Evolutionary conservation across 805 yeast genomes (phyloP).

Genomic region (Nakazawaea wyomingensis): DNA sequence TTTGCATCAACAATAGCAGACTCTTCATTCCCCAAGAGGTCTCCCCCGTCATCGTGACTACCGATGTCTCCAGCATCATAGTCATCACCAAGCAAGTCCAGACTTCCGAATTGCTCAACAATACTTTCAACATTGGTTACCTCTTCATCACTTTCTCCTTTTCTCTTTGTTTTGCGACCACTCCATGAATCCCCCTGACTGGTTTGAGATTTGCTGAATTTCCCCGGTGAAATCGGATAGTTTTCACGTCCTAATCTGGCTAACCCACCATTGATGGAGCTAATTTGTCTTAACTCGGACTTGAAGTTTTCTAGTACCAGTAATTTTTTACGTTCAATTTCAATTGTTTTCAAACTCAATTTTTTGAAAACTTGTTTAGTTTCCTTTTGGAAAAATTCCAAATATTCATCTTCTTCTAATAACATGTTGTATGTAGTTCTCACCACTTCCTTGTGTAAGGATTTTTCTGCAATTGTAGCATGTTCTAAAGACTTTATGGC

Average conservation of each 20-base stretch:
- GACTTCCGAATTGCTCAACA: slow-evolving; percentile 8
- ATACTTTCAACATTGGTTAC: not conserved
- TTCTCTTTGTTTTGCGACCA: slow-evolving; percentile 25
- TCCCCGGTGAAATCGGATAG: slow-evolving; percentile 33
- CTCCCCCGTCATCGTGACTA: slow-evolving; percentile 19
- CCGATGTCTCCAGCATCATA: not conserved
- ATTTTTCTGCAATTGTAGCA: slow-evolving; percentile 72
- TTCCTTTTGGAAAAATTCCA: slow-evolving; percentile 52
- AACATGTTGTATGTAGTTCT: slow-evolving; percentile 84
- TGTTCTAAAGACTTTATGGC: slow-evolving; percentile 75
- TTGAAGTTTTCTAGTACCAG: slow-evolving; percentile 68
- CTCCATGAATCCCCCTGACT: slow-evolving; percentile 34
- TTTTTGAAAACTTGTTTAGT: slow-evolving; percentile 50
- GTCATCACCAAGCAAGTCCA: not conserved
- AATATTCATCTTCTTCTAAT: slow-evolving; percentile 59
- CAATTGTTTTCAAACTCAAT: slow-evolving; percentile 67
- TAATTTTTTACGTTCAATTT: slow-evolving; percentile 78
- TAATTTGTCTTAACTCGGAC: slow-evolving; percentile 26
- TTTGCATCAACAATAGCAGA: slow-evolving; percentile 60
- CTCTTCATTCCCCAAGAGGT: not conserved
- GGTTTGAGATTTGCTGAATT: slow-evolving; percentile 37
- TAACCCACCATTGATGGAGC: slow-evolving; percentile 58
- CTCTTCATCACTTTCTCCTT: slow-evolving; percentile 13
- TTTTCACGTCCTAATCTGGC: slow-evolving; percentile 76
- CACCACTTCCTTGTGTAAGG: slow-evolving; percentile 69